Base-by-base conservation (phyloP, 176 grass and related monocot genomes). In the Ampelocalamus luodianensis region DNA sequence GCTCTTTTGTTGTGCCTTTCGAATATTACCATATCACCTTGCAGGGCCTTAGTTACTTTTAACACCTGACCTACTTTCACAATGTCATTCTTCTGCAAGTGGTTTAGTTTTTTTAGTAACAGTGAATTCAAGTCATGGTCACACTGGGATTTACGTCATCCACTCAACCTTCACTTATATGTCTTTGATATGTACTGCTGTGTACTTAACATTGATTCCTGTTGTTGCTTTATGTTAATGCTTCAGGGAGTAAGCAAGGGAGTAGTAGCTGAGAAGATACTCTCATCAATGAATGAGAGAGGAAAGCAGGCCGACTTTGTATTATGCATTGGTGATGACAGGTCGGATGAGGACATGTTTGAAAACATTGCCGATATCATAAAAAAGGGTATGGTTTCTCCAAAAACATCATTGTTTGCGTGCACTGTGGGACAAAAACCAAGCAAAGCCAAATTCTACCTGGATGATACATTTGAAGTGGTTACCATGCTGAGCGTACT, bases 401-500 rank as follows among this genome's bases (percentile, higher is more conserved):
- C 89, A 81, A 87, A 86, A 69, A 92, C 95, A 24, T 60, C 85
- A 36, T 76, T 98, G 77, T 98, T 93, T 81, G 95, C 86, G 4
- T 98, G 95, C 87, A 98, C 95, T 0, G 95, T 98, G 11, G 95
- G 95, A 72, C 95, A 98, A 85, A 98, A 98, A 80, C 95, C 95
- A 29, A 98, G 95, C 89, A 98, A 95, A 79, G 95, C 93, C n/a
- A 98, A 92, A 86, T 98, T 95, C 79, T 98, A 98, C 87, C 84
- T 98, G 79, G 95, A 98, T 22, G 95, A 98, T 87, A 98, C 95
- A 39, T 90, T 74, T 46, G 95, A 98, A 72, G 95, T 98, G 23
- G 58, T 93, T 76, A 98, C 53, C 72, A 98, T 98, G 95, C 87
- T 98, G 46, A 85, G 88, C 10, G 68, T 83, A 44, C 82, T 98